phyloP scores from a whole-genome alignment of 257 asterid genomes.

The Linderniella brevidens region DNA sequence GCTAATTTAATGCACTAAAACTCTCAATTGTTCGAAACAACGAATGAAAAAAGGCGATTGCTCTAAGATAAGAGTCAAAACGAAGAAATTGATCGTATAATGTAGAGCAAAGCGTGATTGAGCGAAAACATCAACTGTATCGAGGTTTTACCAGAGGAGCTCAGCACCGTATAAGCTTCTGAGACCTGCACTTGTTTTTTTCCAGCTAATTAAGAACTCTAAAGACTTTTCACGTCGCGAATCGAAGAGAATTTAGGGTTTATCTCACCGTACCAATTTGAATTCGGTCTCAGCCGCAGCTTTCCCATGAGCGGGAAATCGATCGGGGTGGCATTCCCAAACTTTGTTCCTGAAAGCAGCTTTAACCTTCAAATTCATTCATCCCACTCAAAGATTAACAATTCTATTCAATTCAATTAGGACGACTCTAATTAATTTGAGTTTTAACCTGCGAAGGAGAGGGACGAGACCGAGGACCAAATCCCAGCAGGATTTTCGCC shows the following conservation, averaged over 20 bases:
- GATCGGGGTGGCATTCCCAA: constrained; percentile 74
- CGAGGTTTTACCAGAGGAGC: constrained; percentile 27
- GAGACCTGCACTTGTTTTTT: constrained; percentile 32
- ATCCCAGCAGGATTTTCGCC: constrained; percentile 24
- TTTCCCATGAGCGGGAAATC: constrained; percentile 38
- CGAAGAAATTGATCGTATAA: no score
- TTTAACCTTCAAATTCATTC: constrained; percentile 27
- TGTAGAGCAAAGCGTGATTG: no score
- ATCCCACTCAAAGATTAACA: background rate
- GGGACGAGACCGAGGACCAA: constrained; percentile 16
- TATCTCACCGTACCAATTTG: constrained; percentile 28
- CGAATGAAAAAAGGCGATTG: no score
- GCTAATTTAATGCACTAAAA: no score
- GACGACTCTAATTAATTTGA: background rate
- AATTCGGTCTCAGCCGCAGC: constrained; percentile 38
- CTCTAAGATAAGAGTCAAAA: no score
- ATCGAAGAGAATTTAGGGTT: background rate
- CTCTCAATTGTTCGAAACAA: no score
- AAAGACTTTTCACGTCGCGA: no score
- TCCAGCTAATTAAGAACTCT: background rate
- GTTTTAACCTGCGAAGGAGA: constrained; percentile 18
- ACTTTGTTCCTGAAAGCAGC: constrained; percentile 50
- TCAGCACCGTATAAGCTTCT: constrained; percentile 43
- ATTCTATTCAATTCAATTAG: no score
- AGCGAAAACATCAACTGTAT: no score